Percentiles rank a stretch among this genome's conserved stretches.
These are phyloP conservation scores for Cutaneotrichosporon sp. DNA, from an alignment of 1,284 basidiomycete species.

Conservation along the genomic window DNA sequence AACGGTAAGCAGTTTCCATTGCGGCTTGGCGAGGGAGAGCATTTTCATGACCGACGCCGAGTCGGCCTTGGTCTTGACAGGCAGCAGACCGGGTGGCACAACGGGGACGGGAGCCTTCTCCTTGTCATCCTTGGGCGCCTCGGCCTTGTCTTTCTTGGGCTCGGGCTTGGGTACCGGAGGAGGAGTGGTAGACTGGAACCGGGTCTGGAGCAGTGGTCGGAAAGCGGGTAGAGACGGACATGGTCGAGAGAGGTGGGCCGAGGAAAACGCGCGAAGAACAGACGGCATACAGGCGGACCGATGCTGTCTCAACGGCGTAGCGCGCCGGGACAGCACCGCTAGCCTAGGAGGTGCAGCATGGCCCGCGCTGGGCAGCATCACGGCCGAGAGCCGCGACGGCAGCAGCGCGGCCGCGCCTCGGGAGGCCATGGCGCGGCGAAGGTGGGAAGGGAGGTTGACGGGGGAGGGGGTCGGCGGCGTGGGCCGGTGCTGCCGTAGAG, in stretches of 20 bases:
- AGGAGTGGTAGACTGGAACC: constrained; percentile 17
- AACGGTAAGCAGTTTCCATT: constrained; percentile 37
- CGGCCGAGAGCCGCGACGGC: background rate
- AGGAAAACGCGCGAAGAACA: constrained; percentile 4
- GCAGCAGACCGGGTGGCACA: constrained; percentile 7
- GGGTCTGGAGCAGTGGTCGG: background rate
- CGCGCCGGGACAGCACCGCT: background rate
- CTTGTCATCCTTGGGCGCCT: constrained; percentile 5
- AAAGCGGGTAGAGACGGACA: background rate
- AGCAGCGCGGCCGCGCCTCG: constrained; percentile 15
- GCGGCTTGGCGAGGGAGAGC: constrained; percentile 40
- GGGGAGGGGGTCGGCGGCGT: background rate
- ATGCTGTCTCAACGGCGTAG: background rate
- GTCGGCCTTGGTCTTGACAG: constrained; percentile 26
- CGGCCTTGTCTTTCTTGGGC: background rate
- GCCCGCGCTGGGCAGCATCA: background rate
- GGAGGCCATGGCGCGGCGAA: constrained; percentile 16
- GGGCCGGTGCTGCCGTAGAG: background rate
- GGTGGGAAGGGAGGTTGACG: constrained; percentile 1
- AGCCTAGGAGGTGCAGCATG: constrained; percentile 1
- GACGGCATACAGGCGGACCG: background rate
- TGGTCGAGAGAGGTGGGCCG: background rate
- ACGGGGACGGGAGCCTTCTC: background rate
- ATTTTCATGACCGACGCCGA: constrained; percentile 39
- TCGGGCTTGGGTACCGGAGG: constrained; percentile 2